phyloP scores from a whole-genome alignment of 2,329 filamentous ascomycete species.

The Trichoderma gracile region DNA sequence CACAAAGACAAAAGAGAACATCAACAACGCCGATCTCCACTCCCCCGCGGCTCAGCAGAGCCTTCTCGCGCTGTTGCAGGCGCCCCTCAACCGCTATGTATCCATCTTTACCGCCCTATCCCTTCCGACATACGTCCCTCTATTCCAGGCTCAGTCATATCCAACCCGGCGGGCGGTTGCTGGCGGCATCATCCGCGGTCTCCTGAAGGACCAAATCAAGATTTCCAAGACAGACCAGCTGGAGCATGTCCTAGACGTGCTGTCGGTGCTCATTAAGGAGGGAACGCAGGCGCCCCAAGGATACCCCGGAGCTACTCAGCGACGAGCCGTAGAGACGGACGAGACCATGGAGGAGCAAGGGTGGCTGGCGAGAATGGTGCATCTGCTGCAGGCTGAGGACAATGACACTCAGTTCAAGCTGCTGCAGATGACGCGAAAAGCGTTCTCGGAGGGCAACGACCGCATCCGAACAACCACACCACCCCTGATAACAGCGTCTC shows the following conservation, averaged over 20 bases:
- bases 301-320: constrained; percentile 78
- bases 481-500: constrained; percentile 82
- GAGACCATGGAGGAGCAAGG: constrained; percentile 98
- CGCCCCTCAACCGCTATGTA: constrained; percentile 83
- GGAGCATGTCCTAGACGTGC: constrained; percentile 82
- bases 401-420: constrained; percentile 96
- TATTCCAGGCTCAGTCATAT: constrained; percentile 90
- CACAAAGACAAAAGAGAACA: constrained; percentile 81
- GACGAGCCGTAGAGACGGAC: constrained; percentile 80
- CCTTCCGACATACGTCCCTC: constrained; percentile 85
- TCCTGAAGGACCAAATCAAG: constrained; percentile 79
- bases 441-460: constrained; percentile 89
- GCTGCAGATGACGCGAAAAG: constrained; percentile 81
- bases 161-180: constrained; percentile 88
- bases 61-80: constrained; percentile 84
- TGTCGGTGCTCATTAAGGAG: constrained; percentile 92
- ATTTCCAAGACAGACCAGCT: constrained; percentile 78
- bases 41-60: constrained; percentile 84
- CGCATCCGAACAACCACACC: constrained; percentile 95
- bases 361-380: constrained; percentile 89
- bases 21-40: constrained; percentile 94
- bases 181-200: constrained; percentile 77
- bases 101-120: constrained; percentile 96
- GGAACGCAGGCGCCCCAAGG: constrained; percentile 80
- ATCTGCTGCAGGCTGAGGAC: constrained; percentile 77